Base-by-base conservation (phyloP, 225 moss, liverwort and hornwort species). In the Marchantia paleacea region DNA sequence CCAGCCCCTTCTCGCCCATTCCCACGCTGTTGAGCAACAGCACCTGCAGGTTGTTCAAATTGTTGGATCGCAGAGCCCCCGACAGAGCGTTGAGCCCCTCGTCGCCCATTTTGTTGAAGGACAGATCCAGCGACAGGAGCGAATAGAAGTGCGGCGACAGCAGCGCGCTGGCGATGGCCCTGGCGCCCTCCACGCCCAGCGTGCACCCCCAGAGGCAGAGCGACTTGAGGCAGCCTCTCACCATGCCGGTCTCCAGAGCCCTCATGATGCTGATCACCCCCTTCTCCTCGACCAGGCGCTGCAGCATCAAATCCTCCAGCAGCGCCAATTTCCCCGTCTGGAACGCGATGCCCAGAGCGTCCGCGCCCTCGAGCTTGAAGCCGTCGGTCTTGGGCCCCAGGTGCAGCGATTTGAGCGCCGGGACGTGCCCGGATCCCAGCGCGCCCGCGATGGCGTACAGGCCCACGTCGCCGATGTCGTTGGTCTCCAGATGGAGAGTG, bases 71-170 rank as follows among this genome's bases (percentile, higher is more conserved):
- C 0, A 79, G 54, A 31, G 79, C 79, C 24, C 79, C 79, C 13
- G 69, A 79, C 3, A 79, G 69, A 19, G 79, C 79, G 8, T 69
- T 55, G 26, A 79, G 30, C 24, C 79, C 79, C 48, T 79, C 79
- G 79, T 79, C 79, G 10, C 79, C 79, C 79, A 79, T 79, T 25
- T 79, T 79, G 79, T 79, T 79, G 54, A 79, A 79, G 11, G 79
- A 79, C 14, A 79, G 79, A 18, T 79, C 79, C 31, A 79, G 47
- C 9, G 79, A 79, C 3, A 69, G 25, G 6, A 79, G 69, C 4
- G 69, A 69, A 16, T 29, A 55, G 69, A 79, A 71, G 54, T 69
- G 69, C 14, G 69, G 79, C 4, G 79, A 79, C 12, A 79, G 69
- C 18, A 79, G 79, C 12, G 79, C 79, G 79, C 79, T 79, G 15